Evolutionary conservation across 768 basidiomycete genomes (phyloP).

Genomic region (Mycena galopus): DNA sequence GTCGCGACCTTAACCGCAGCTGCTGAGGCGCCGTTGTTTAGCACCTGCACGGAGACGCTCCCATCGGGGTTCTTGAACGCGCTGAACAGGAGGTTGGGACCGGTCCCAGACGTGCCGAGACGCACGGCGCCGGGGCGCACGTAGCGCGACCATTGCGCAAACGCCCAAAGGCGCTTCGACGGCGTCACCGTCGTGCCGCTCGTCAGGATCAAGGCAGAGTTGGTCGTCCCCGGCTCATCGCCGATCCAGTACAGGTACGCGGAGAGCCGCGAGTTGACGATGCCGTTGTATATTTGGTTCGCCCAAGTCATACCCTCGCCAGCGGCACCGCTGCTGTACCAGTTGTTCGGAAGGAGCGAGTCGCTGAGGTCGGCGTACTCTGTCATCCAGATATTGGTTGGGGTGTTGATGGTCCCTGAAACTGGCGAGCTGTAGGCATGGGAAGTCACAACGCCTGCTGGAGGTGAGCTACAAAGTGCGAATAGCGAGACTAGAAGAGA

Average conservation of each 20-base stretch:
- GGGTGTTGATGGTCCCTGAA: neutral
- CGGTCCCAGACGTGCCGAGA: constrained; percentile 15
- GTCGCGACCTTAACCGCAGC: neutral
- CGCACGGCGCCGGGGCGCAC: constrained; percentile 32
- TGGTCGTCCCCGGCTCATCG: constrained; percentile 26
- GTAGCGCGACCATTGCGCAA: constrained; percentile 32
- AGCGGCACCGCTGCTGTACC: constrained; percentile 20
- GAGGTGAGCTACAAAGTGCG: too few relatives aligned
- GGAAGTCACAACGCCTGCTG: constrained; percentile 30
- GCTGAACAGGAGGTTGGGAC: constrained; percentile 13
- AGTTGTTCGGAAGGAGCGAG: constrained; percentile 11
- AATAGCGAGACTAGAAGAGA: too few relatives aligned
- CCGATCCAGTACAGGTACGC: constrained; percentile 33
- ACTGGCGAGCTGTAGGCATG: constrained; percentile 23
- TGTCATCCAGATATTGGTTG: constrained; percentile 24
- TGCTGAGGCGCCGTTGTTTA: constrained; percentile 21
- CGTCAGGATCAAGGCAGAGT: constrained; percentile 19
- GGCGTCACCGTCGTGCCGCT: constrained; percentile 16
- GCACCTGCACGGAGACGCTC: constrained; percentile 15
- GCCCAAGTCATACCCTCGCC: constrained; percentile 32
- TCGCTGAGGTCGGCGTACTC: constrained; percentile 32
- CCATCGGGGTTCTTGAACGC: constrained; percentile 34
- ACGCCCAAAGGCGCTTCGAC: constrained; percentile 31
- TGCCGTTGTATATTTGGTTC: constrained; percentile 22
- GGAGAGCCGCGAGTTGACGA: constrained; percentile 21